Base-by-base conservation (phyloP, 2,329 filamentous ascomycete species). In the Microcera coccophila region DNA sequence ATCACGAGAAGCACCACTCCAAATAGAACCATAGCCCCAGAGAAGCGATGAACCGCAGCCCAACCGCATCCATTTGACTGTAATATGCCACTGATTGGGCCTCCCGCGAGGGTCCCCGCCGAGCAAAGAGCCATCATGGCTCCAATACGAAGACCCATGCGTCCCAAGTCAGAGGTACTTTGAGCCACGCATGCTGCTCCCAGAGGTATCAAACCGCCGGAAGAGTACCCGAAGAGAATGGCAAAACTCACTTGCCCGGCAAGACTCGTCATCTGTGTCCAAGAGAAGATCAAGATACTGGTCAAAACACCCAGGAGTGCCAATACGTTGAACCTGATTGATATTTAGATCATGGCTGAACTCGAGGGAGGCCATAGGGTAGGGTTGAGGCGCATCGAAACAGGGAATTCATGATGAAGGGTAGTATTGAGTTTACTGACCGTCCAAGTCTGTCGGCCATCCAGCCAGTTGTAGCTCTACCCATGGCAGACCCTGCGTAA, bases 401-500 rank as follows among this genome's bases (percentile, higher is more conserved):
- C n/a, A n/a, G n/a, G n/a, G n/a, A n/a, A n/a, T n/a, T n/a, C n/a
- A n/a, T n/a, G n/a, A n/a, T n/a, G n/a, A n/a, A n/a, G n/a, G n/a
- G n/a, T n/a, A 4, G n/a, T 7, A 24, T 21, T 11, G 20, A 33
- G 20, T n/a, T 5, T 9, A 31, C 48, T 37, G 38, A 57, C 8
- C 74, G 69, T 4, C 76, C 76, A 34, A 68, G 58, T 38, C 67
- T 67, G 49, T 81, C 76, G 4, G 73, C 74, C 31, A 79, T 54
- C 53, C 73, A 68, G 31, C 75, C 75, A 3, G 75, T 73, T 1
- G 69, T 48, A 45, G 79, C 71, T 31, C 77, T 72, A 4, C 78
- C 77, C 18, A 74, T 60, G 8, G 72, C 65, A 2, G 74, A 78
- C 11, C 77, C 76, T 1, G 73, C 72, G 55, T 84, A 84, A 52